Percentiles rank a stretch among this genome's conserved stretches.
These are phyloP conservation scores for Backusella australiensis DNA, from an alignment of 192 early-diverging fungal genomes.

Conservation along the genomic window DNA sequence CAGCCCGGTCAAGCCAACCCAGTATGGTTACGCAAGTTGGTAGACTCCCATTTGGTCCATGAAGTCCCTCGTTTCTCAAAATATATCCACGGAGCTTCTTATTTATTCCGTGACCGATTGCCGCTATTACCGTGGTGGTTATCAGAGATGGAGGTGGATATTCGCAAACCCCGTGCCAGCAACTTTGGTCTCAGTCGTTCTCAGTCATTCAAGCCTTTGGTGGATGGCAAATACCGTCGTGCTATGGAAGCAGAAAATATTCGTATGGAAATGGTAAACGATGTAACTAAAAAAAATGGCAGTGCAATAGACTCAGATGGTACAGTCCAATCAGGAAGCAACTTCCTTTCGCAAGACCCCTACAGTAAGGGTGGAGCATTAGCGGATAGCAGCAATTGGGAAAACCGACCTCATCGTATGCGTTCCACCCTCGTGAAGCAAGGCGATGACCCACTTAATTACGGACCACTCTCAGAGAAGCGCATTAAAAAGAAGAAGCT, in stretches of 20 bases:
- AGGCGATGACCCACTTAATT: conserved; percentile 10
- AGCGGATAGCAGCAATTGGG: neutral
- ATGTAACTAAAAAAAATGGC: neutral
- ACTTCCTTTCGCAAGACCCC: neutral
- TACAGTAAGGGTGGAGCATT: neutral
- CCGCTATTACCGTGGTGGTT: conserved; percentile 51
- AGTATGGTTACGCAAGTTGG: conserved; percentile 23
- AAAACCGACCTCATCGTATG: conserved; percentile 16
- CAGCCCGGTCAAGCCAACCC: conserved; percentile 17
- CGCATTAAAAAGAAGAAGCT: neutral
- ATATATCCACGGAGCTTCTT: conserved; percentile 45
- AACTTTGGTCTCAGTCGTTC: conserved; percentile 34
- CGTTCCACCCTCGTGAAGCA: neutral
- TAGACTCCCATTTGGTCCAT: conserved; percentile 45
- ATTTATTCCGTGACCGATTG: conserved; percentile 42
- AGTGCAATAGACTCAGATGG: neutral
- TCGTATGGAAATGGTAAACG: conserved; percentile 42
- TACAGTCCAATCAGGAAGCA: neutral
- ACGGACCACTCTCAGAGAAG: neutral
- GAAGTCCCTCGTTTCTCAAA: conserved; percentile 51
- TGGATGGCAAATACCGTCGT: conserved; percentile 34
- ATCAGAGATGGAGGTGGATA: conserved; percentile 52
- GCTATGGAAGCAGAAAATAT: conserved; percentile 28
- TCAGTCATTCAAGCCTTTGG: conserved; percentile 35
- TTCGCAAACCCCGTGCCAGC: conserved; percentile 42